Conservation (phyloP, 2,329 filamentous ascomycete genomes). For the Chaetomium globosum region DNA sequence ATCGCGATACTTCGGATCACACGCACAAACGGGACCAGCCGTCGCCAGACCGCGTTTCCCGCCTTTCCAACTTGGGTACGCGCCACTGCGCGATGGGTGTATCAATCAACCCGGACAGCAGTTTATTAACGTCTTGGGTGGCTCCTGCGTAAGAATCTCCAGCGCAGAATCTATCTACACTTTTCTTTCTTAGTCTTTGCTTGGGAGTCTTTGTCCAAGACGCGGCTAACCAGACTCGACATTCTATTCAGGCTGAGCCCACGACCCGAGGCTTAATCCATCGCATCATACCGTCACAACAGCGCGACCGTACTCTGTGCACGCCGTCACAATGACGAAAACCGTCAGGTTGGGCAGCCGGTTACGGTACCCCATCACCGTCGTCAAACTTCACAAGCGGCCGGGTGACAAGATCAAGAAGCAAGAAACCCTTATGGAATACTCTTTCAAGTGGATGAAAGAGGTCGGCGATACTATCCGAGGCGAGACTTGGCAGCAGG, state of each 20-base stretch:
- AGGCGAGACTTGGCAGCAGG: conserved; percentile 64
- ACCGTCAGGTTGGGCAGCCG: conserved; percentile 37
- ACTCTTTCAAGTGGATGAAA: conserved; percentile 80
- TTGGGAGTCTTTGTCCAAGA: background rate
- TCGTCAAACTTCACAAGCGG: conserved; percentile 79
- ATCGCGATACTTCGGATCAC: conserved; percentile 5
- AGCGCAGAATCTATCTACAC: background rate
- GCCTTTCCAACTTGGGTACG: conserved; percentile 11
- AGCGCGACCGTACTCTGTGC: background rate
- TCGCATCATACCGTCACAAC: background rate
- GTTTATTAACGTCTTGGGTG: conserved; percentile 24
- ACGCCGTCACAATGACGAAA: conserved; percentile 33
- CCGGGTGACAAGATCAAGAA: conserved; percentile 75
- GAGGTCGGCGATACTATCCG: conserved; percentile 69
- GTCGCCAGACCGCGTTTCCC: background rate
- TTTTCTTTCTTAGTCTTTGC: background rate
- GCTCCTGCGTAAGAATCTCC: conserved; percentile 25
- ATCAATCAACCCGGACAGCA: conserved; percentile 18
- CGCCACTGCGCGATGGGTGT: conserved; percentile 37
- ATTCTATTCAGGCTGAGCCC: conserved; percentile 6
- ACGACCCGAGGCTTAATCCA: conserved; percentile 7
- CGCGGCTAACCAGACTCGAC: conserved; percentile 16
- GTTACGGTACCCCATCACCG: conserved; percentile 78
- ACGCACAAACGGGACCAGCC: background rate
- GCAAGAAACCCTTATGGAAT: conserved; percentile 79